phyloP scores from a whole-genome alignment of 164 flowering plant species.

The Nelumbo lutea region DNA sequence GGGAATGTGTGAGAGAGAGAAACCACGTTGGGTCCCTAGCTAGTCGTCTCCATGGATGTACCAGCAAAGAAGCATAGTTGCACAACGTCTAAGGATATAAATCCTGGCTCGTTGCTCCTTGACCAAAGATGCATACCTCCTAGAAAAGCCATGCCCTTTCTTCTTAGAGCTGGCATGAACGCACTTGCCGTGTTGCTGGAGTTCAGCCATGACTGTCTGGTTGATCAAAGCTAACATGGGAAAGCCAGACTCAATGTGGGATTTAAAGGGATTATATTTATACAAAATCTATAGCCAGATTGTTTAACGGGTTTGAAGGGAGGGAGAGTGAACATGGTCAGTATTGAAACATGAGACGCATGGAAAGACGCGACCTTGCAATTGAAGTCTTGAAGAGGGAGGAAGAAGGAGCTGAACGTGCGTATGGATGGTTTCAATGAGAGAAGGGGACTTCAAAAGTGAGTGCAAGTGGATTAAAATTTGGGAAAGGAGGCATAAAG shows the following conservation, averaged over 20 bases:
- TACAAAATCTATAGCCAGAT: not conserved
- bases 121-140: constrained; percentile 51
- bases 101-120: constrained; percentile 67
- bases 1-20: no score
- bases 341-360: constrained; percentile 33
- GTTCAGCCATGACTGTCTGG: constrained; percentile 19
- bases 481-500: constrained; percentile 25
- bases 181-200: constrained; percentile 3
- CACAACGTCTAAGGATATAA: constrained; percentile 73
- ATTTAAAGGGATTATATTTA: constrained; percentile 15
- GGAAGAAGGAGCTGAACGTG: constrained; percentile 29
- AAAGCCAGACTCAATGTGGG: constrained; percentile 5
- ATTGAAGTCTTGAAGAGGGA: constrained; percentile 7
- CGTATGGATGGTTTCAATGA: constrained; percentile 8
- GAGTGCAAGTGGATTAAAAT: constrained; percentile 18
- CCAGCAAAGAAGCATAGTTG: constrained; percentile 77
- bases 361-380: constrained; percentile 14
- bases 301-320: constrained; percentile 22
- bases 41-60: constrained; percentile 65
- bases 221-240: constrained; percentile 7
- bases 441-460: not conserved
- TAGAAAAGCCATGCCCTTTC: constrained; percentile 39
- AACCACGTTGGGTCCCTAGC: not conserved
- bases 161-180: constrained; percentile 11
- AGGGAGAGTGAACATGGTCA: constrained; percentile 38